These are phyloP conservation scores for Aureobasidium mangrovei DNA, from an alignment of 2,329 filamentous ascomycete genomes.

Conservation along the genomic window DNA sequence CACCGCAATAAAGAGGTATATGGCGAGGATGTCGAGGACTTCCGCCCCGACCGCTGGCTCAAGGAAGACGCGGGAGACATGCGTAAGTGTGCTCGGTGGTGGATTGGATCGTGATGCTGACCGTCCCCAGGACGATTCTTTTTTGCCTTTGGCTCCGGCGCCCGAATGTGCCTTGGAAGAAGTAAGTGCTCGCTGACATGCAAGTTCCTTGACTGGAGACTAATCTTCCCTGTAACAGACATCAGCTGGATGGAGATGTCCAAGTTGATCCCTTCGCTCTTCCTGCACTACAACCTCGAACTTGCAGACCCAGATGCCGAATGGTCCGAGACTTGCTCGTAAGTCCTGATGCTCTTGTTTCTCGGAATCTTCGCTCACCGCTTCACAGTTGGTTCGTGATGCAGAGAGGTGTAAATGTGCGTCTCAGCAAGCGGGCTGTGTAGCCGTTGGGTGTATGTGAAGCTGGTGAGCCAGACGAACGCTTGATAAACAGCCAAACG, in stretches of 20 bases:
- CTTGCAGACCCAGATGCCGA: constrained; percentile 25
- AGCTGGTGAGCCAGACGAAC: too few relatives aligned
- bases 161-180: constrained; percentile 22
- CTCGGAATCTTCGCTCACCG: neutral
- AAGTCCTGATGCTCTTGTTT: neutral
- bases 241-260: constrained; percentile 31
- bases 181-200: constrained; percentile 1
- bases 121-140: constrained; percentile 23
- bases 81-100: constrained; percentile 14
- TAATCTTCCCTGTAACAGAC: constrained; percentile 15
- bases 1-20: constrained; percentile 25
- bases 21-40: constrained; percentile 26
- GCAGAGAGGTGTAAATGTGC: constrained; percentile 23
- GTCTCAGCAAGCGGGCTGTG: constrained; percentile 4
- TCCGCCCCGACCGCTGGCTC: constrained; percentile 31
- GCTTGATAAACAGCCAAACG: too few relatives aligned
- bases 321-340: constrained; percentile 25
- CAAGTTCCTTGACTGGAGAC: neutral
- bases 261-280: constrained; percentile 28
- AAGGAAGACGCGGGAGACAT: constrained; percentile 19
- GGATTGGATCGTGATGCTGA: neutral
- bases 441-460: neutral
- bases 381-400: constrained; percentile 24
- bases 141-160: constrained; percentile 29
- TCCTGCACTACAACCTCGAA: constrained; percentile 28